Evolutionary conservation across 768 basidiomycete species (phyloP), one percentile per base, ranked within the genome.

Genomic region (Suillus plorans): DNA sequence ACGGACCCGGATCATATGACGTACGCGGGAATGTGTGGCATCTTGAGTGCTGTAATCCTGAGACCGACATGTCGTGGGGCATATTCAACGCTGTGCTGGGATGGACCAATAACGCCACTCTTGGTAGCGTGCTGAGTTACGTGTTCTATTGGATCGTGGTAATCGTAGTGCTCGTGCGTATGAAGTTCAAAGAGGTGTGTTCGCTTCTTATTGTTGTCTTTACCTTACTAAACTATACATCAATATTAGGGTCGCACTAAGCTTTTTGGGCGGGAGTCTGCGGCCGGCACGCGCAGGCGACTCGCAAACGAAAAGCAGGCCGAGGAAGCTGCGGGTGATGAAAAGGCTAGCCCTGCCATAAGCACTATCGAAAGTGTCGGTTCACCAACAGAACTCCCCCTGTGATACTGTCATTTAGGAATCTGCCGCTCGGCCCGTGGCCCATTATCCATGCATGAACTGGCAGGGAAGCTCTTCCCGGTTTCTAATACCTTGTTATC

Each of bases 111-210:
- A 90, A 81, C 62, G 95, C 89, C 10, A 89, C 90, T 36, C 85
- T 89, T 65, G 94, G 96, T 14, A 85, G 89, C 1, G 83, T 98
- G 25, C 80, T 97, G n/a, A 80, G 88, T 0, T 99, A 98, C 75
- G 86, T 93, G 57, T 91, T 94, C 77, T 98, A 96, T 81, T 98
- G 96, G 96, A 68, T 97, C 66, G 86, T 89, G 14, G 91, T 91
- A 68, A 87, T 96, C 55, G 84, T 72, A 41, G 80, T 80, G 3
- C 82, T 99, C 60, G 71, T 91, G 60, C 84, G 77, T 68, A 78
- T 91, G 80, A 93, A 93, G 77, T 91, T 76, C 71, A 80, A 70
- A 61, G 85, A 87, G 80, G 86, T 82, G 66, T 63, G 76, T 69
- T 49, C 8, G 16, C 39, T 42, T 25, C 41, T 25, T 13, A 62